A percentile compares a stretch with the other conserved stretches of the same genome.
Evolutionary conservation across 2,329 filamentous ascomycete genomes (phyloP).

Genomic region (Blastomyces parvus): DNA sequence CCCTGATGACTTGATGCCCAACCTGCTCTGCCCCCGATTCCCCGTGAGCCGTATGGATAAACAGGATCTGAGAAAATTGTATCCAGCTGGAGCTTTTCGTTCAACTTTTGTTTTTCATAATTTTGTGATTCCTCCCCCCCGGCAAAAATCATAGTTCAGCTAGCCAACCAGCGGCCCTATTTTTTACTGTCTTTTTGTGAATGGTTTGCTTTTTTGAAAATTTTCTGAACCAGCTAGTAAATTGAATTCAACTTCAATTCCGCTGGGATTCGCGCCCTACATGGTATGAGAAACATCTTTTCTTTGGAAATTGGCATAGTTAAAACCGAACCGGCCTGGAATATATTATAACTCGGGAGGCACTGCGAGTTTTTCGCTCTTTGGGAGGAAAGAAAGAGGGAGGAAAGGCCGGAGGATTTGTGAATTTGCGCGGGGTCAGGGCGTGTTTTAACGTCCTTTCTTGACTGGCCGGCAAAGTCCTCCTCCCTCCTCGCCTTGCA

Average conservation of each 20-base stretch:
- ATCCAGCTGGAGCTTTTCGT: not conserved
- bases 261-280: too few relatives aligned
- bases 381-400: not conserved
- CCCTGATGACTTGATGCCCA: not conserved
- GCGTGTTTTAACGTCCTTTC: not conserved
- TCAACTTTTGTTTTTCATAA: not conserved
- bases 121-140: not conserved
- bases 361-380: not conserved
- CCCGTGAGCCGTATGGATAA: not conserved
- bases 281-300: too few relatives aligned
- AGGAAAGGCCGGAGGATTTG: not conserved
- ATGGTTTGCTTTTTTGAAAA: not conserved
- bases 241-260: slow-evolving; percentile 4
- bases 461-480: too few relatives aligned
- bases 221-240: not conserved
- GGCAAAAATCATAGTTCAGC: not conserved
- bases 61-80: not conserved
- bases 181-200: not conserved
- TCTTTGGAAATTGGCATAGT: too few relatives aligned
- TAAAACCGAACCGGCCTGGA: too few relatives aligned
- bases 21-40: not conserved
- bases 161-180: not conserved
- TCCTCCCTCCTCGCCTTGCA: too few relatives aligned
- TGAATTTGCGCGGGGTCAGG: too few relatives aligned
- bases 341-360: not conserved